phyloP scores from a whole-genome alignment of 257 asterid species.

The Nicotiana knightiana region DNA sequence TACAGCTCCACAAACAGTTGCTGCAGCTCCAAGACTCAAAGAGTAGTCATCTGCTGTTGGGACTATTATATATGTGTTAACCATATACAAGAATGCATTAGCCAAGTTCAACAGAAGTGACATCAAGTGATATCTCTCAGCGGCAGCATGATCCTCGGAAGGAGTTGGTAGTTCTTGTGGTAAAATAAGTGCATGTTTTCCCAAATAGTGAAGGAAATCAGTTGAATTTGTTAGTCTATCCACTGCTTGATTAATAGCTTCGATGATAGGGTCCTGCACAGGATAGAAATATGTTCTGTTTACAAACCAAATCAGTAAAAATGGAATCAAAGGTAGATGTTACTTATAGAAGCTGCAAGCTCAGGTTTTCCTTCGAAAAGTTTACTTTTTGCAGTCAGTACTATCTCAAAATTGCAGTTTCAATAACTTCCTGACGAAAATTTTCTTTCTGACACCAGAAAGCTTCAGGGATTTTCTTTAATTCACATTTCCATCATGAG shows the following conservation, averaged over 20 bases:
- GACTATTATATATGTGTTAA: slow-evolving; percentile 89
- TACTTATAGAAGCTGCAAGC: background rate
- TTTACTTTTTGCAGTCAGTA: background rate
- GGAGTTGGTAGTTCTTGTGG: slow-evolving; percentile 76
- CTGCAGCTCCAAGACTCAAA: slow-evolving; percentile 88
- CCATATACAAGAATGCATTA: slow-evolving; percentile 93
- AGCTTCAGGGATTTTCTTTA: background rate
- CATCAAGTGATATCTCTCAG: slow-evolving; percentile 76
- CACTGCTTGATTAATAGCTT: slow-evolving; percentile 61
- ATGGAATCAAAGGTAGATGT: background rate
- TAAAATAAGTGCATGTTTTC: slow-evolving; percentile 96
- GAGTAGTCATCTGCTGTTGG: slow-evolving; percentile 99
- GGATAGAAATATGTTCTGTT: background rate
- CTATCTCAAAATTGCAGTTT: too few species aligned
- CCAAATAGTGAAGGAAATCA: slow-evolving; percentile 74
- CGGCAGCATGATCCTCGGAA: slow-evolving; percentile 52
- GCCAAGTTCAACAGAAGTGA: slow-evolving; percentile 86
- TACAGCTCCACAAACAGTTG: slow-evolving; percentile 91
- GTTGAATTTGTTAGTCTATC: slow-evolving; percentile 85
- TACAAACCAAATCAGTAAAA: background rate
- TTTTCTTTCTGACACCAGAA: background rate
- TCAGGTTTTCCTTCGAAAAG: background rate
- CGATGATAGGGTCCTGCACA: slow-evolving; percentile 89
- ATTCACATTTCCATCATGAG: background rate
- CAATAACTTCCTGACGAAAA: background rate